Evolutionary conservation across 805 yeast genomes (phyloP).

Genomic region (Saccharomycopsis babjevae): DNA sequence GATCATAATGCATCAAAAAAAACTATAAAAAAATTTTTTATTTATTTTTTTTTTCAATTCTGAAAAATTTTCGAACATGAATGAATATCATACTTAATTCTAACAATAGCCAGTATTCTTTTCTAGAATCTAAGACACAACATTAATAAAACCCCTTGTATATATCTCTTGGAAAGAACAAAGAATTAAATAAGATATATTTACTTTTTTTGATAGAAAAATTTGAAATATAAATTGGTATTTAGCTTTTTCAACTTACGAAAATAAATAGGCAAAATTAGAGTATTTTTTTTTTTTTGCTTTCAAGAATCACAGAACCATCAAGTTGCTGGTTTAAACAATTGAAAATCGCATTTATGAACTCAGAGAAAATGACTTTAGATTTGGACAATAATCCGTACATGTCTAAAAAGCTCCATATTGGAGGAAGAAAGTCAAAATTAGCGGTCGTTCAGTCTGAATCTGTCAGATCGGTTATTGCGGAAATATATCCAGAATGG

Average conservation of each 20-base stretch:
- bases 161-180: too few relatives aligned
- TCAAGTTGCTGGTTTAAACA: background rate
- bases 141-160: too few relatives aligned
- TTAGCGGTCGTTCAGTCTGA: conserved; percentile 84
- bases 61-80: background rate
- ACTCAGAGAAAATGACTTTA: conserved; percentile 6
- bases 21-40: background rate
- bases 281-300: too few relatives aligned
- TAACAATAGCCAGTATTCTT: too few relatives aligned
- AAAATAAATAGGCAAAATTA: too few relatives aligned
- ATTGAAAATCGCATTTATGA: background rate
- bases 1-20: background rate
- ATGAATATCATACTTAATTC: too few relatives aligned
- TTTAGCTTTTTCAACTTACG: too few relatives aligned
- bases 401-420: conserved; percentile 24
- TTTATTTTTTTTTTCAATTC: background rate
- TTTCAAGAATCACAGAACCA: background rate
- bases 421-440: conserved; percentile 85
- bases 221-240: too few relatives aligned
- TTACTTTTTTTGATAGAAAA: too few relatives aligned
- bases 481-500: conserved; percentile 49
- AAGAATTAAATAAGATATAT: too few relatives aligned
- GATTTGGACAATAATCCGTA: conserved; percentile 14
- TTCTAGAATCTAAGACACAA: too few relatives aligned
- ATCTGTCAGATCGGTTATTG: conserved; percentile 53